Evolutionary conservation across 2,329 filamentous ascomycete genomes (phyloP), one percentile per base, ranked within the genome.

Genomic region (Calycina marina): DNA sequence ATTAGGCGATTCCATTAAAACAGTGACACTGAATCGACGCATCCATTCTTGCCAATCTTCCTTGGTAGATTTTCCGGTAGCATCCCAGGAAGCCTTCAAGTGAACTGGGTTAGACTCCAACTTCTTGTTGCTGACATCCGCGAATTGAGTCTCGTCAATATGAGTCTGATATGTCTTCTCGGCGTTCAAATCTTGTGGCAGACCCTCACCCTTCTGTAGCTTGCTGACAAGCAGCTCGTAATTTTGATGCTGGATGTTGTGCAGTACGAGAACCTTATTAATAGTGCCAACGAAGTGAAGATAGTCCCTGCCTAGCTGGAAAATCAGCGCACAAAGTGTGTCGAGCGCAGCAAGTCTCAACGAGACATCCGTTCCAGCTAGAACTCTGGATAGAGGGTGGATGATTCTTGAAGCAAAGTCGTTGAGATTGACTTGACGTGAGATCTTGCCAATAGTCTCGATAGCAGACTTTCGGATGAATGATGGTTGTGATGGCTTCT

Each of bases 41-140:
- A 98, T 84, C 90, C 90, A 99, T 55, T 99, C 90, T 48, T 93
- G 83, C 90, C 90, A 99, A 57, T 99, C 90, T 52, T 99, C 90
- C 48, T 86, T 85, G 6, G 90, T 99, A 0, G 88, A 94, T 52
- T 94, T 94, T 39, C 92, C 85, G 37, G 79, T 85, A 0, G 92
- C 90, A 47, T 96, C 90, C 90, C 90, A 99, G 0, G 92, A 90
- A 41, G 80, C 79, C 57, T 96, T 94, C 14, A 99, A 64, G 61
- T 98, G 92, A 41, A 96, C 86, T 31, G 93, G 85, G 45, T 98
- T 99, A 56, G 96, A 88, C 40, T 93, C 85, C 18, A 96, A 67
- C 57, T 96, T 96, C 63, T 93, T 94, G 9, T 80, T 82, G 2
- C 77, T 75, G 27, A 92, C 78, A 43, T 96, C 88, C 0, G 81